A percentile compares a stretch with the other conserved stretches of the same genome.
These are phyloP conservation scores for Populus pruinosa DNA, from an alignment of 345 rosid species.

Conservation along the genomic window DNA sequence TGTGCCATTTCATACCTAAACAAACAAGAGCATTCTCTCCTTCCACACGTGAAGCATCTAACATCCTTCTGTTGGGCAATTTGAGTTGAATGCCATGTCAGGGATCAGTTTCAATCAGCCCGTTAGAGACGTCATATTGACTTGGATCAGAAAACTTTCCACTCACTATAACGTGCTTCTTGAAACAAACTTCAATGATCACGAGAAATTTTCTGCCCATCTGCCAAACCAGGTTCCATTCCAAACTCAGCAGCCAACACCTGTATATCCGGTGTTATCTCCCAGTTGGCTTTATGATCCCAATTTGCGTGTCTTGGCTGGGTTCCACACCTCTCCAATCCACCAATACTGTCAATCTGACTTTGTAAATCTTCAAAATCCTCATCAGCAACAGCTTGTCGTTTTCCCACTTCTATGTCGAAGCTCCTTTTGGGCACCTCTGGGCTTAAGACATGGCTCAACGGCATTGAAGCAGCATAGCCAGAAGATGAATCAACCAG, in stretches of 20 bases:
- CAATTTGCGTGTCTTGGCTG: conserved; percentile 36
- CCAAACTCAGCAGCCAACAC: conserved; percentile 44
- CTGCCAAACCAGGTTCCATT: conserved; percentile 32
- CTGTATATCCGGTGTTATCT: conserved; percentile 37
- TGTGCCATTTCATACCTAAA: conserved; percentile 6
- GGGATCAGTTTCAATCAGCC: conserved; percentile 9
- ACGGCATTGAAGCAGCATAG: conserved; percentile 28
- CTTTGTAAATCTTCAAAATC: conserved; percentile 57
- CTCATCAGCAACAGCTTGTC: conserved; percentile 55
- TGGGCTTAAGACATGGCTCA: conserved; percentile 35
- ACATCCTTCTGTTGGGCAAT: conserved; percentile 2
- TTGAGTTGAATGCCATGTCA: conserved; percentile 9
- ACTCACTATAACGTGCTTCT: neutral
- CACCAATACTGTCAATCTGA: conserved; percentile 50
- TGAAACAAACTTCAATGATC: conserved; percentile 18
- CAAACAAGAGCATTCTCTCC: conserved; percentile 13
- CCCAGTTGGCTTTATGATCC: conserved; percentile 44
- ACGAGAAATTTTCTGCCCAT: conserved; percentile 28
- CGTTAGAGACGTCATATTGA: neutral
- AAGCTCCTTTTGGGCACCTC: conserved; percentile 40
- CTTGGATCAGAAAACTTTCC: conserved; percentile 3
- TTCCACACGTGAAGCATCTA: conserved; percentile 5
- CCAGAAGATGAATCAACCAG: conserved; percentile 37
- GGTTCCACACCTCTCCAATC: conserved; percentile 49
- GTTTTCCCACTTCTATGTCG: conserved; percentile 47